These are phyloP conservation scores for Mycena pura DNA, from an alignment of 768 basidiomycete species.

Conservation along the genomic window DNA sequence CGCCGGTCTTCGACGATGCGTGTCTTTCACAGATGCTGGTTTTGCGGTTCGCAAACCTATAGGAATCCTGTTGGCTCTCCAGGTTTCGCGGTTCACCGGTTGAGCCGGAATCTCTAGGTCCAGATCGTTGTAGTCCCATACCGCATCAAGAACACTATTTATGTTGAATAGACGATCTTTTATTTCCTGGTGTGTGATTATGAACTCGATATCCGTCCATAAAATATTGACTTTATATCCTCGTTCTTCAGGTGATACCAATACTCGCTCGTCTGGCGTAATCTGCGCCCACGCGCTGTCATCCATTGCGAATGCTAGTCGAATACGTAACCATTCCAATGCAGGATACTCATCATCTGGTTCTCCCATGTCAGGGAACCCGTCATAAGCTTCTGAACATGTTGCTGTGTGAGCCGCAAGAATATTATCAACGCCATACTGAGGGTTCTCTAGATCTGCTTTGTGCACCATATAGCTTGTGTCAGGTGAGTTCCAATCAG, in stretches of 20 bases:
- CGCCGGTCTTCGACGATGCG: too few species aligned
- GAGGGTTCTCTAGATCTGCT: not conserved
- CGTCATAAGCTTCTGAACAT: not conserved
- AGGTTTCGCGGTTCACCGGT: not conserved
- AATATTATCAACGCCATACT: not conserved
- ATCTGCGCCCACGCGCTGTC: not conserved
- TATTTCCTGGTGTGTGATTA: not conserved
- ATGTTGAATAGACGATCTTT: not conserved
- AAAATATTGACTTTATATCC: conserved; percentile 3
- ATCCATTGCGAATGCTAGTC: not conserved
- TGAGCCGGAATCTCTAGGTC: not conserved
- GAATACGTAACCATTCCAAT: not conserved
- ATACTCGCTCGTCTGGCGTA: not conserved
- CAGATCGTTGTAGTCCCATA: conserved; percentile 7
- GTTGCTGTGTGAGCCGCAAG: not conserved
- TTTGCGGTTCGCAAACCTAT: not conserved
- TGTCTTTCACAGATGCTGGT: too few species aligned
- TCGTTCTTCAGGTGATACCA: not conserved
- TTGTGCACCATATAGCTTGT: not conserved
- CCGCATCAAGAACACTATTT: not conserved
- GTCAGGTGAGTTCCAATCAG: conserved; percentile 7
- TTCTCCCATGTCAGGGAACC: not conserved
- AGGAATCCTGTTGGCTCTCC: not conserved
- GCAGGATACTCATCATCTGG: not conserved
- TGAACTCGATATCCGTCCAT: not conserved